phyloP scores from a whole-genome alignment of 371 early-diverging fungal species.

The Umbelopsis sp. region DNA sequence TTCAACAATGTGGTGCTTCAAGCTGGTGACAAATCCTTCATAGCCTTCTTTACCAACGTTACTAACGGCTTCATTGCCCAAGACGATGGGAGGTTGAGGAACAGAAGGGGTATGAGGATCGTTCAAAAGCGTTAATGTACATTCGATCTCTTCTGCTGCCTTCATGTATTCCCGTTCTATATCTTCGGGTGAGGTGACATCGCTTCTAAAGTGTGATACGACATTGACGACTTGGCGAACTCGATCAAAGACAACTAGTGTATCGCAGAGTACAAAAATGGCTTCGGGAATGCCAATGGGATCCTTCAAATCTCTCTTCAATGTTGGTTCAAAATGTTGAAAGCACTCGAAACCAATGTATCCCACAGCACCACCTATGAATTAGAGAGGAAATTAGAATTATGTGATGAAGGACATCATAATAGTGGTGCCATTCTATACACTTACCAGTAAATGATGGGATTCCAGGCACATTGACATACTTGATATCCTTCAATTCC shows the following conservation, averaged over 20 bases:
- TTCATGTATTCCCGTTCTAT: conserved; percentile 66
- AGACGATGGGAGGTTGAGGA: conserved; percentile 68
- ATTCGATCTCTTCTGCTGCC: conserved; percentile 65
- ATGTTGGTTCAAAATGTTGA: conserved; percentile 93
- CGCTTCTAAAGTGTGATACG: conserved; percentile 84
- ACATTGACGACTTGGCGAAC: conserved; percentile 89
- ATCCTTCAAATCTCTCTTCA: conserved; percentile 76
- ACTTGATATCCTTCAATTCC: conserved; percentile 75
- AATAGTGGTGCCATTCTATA: neutral
- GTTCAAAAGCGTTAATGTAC: conserved; percentile 65
- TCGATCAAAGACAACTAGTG: conserved; percentile 93
- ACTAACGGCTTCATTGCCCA: conserved; percentile 65
- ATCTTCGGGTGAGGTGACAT: conserved; percentile 57
- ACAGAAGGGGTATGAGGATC: conserved; percentile 56
- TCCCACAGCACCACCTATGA: conserved; percentile 91
- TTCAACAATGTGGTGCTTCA: conserved; percentile 89
- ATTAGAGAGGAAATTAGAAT: neutral
- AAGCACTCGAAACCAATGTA: conserved; percentile 97
- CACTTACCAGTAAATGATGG: conserved; percentile 83
- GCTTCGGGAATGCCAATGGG: conserved; percentile 91
- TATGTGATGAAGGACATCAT: neutral
- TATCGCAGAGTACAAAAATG: conserved; percentile 92
- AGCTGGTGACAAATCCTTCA: conserved; percentile 80
- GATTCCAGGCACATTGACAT: conserved; percentile 80
- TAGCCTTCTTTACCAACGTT: conserved; percentile 93